Evolutionary conservation across 768 basidiomycete species (phyloP), one percentile per base, ranked within the genome.

Genomic region (Trametes punicea): DNA sequence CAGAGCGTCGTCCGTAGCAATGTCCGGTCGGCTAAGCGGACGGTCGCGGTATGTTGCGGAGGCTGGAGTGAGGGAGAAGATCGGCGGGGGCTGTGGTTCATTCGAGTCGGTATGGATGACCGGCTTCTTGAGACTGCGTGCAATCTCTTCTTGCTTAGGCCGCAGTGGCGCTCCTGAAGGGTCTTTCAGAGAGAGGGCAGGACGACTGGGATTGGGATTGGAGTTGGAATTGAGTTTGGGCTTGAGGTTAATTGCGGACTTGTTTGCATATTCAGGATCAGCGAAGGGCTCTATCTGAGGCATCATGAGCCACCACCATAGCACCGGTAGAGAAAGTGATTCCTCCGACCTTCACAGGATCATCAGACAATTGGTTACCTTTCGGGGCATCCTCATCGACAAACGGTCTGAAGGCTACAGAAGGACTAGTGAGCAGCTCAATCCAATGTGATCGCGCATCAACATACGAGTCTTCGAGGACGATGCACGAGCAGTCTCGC

Each of bases 271-370:
- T 40, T 81, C 77, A 6, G 74, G 61, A 51, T 89, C 87, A 8
- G 82, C 73, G 61, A 82, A 88, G 2, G 88, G 85, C 45, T 78
- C 80, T 65, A 89, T 85, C 88, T 90, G 55, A 26, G 16, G 18
- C 7, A 16, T 15, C 16, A 27, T 26, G 16, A 31, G 25, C 23
- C 26, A 10, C 18, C 13, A 29, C 51, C 20, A 29, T 36, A 39
- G 21, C 44, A n/a, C 23, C 2, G 16, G 47, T 15, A 11, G 16
- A 9, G 6, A 30, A 15, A 4, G 21, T 39, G n/a, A n/a, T 18
- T 1, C 3, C 40, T 34, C 36, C 54, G 66, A 81, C 82, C 69
- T 79, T 79, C 8, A 74, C 64, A 40, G 57, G 48, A 8, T 44
- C 49, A 20, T 72, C 71, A 30, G 60, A 73, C 20, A 59, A 69